phyloP scores from a whole-genome alignment of 164 flowering plant genomes.

The Kalanchoe fedtschenkoi region DNA sequence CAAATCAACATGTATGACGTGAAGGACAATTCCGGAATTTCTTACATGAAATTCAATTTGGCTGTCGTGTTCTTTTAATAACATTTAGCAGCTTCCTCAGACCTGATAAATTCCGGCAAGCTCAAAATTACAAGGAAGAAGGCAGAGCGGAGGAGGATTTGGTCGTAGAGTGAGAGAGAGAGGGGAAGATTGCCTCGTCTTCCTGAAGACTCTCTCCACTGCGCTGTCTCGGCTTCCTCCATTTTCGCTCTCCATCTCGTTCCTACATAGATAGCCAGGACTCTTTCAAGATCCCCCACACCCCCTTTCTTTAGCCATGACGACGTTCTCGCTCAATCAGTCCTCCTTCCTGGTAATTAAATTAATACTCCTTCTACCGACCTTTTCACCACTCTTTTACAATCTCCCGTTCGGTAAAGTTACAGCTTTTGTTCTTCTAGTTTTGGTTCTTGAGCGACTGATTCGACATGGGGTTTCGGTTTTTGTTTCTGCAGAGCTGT shows the following conservation, averaged over 20 bases:
- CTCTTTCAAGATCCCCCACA: not conserved
- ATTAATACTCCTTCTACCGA: not conserved
- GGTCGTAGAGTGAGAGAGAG: not conserved
- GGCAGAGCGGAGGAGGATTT: not conserved
- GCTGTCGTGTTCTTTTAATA: not conserved
- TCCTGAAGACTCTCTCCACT: constrained; percentile 2
- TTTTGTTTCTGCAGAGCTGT: not conserved
- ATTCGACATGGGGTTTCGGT: too few species aligned
- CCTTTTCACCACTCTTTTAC: not conserved
- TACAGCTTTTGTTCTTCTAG: too few species aligned
- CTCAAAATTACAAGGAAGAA: not conserved
- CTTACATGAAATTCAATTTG: not conserved
- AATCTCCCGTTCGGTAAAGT: too few species aligned
- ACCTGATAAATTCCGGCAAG: not conserved
- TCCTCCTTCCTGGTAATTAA: constrained; percentile 6
- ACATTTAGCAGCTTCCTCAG: not conserved
- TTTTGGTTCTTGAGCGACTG: too few species aligned
- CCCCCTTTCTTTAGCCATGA: not conserved
- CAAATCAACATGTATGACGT: too few species aligned
- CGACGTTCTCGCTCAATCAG: constrained; percentile 3
- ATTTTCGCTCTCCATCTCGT: not conserved
- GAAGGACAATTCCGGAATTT: too few species aligned
- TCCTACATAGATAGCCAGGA: not conserved
- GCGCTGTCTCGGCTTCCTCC: too few species aligned
- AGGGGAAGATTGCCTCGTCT: not conserved